Conservation (phyloP, 1,284 basidiomycete species). For the Meripilus lineatus region DNA sequence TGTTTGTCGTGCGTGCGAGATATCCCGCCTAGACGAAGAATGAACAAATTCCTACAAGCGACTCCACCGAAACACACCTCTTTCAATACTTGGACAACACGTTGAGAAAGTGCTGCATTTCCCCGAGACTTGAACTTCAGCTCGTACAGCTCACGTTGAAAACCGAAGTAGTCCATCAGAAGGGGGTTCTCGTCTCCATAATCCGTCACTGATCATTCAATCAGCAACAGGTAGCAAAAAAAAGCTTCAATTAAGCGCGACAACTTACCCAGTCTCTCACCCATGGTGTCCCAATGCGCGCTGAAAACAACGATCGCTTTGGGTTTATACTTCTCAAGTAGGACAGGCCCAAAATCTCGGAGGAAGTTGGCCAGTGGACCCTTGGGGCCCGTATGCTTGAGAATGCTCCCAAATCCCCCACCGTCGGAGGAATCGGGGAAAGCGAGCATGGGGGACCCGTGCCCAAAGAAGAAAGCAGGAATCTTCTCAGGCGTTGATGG, state of each 20-base stretch:
- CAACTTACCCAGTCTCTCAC: slow-evolving; percentile 47
- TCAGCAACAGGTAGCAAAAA: not conserved
- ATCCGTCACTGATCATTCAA: slow-evolving; percentile 49
- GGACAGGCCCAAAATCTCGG: slow-evolving; percentile 58
- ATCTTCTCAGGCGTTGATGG: slow-evolving; percentile 58
- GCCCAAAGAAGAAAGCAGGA: slow-evolving; percentile 73
- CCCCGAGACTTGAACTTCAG: slow-evolving; percentile 66
- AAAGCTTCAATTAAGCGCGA: slow-evolving; percentile 5
- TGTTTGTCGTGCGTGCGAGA: slow-evolving; percentile 44
- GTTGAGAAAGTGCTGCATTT: slow-evolving; percentile 47
- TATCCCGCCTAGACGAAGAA: slow-evolving; percentile 46
- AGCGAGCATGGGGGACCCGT: slow-evolving; percentile 57
- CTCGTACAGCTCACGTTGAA: slow-evolving; percentile 51
- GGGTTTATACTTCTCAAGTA: slow-evolving; percentile 68
- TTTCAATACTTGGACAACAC: slow-evolving; percentile 56
- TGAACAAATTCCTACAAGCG: too few relatives aligned
- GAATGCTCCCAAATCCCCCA: slow-evolving; percentile 20
- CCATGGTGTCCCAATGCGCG: slow-evolving; percentile 71
- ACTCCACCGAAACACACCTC: slow-evolving; percentile 33
- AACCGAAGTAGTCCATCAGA: slow-evolving; percentile 71
- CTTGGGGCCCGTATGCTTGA: slow-evolving; percentile 40
- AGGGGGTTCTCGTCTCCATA: slow-evolving; percentile 71
- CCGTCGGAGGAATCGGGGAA: slow-evolving; percentile 26
- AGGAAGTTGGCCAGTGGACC: slow-evolving; percentile 61
- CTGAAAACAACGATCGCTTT: slow-evolving; percentile 76